Base-by-base conservation (phyloP, 768 basidiomycete genomes). In the Naematelia encephala region DNA sequence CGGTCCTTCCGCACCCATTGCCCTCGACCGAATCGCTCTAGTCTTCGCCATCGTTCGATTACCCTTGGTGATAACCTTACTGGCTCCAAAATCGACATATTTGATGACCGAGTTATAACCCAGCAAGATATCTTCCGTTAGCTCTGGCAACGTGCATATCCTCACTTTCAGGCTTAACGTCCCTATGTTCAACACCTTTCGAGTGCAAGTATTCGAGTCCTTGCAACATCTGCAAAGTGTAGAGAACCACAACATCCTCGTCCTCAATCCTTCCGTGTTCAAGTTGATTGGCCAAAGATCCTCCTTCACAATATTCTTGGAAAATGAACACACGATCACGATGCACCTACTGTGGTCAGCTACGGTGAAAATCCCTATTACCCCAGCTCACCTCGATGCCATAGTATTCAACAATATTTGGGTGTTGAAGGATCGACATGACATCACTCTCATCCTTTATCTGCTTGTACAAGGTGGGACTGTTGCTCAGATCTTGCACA, bases 261-360 rank as follows among this genome's bases (percentile, higher is more conserved):
- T 98, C 93, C 73, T 97, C 96, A 62, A 99, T 91, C 53, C 91
- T 81, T 2, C 96, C 96, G 73, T 91, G 89, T 72, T 94, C 93
- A 59, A 97, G 79, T 45, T 96, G 78, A 22, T 88, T 83, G 0
- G 88, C 91, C 60, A 99, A 78, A 77, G 91, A 94, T 5, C 96
- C 96, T 39, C 92, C 92, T 69, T 93, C 89, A 74, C 96, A 99
- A 76, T 88, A 99, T 78, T 98, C 94, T 77, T 98, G 93, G 76
- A 98, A 98, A 62, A 98, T 97, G 79, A 94, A 98, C 16, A 98
- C 91, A 78, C 93, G 92, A 80, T 97, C 94, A 13, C 94, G 88
- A 75, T 97, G 94, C 1, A 98, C 94, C 65, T 66, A 16, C 30
- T 11, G 19, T 42, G 13, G 34, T 62, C 49, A 57, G 54, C 29